Base-by-base conservation (phyloP, 1,284 basidiomycete genomes). In the Ceratobasidium sp. region DNA sequence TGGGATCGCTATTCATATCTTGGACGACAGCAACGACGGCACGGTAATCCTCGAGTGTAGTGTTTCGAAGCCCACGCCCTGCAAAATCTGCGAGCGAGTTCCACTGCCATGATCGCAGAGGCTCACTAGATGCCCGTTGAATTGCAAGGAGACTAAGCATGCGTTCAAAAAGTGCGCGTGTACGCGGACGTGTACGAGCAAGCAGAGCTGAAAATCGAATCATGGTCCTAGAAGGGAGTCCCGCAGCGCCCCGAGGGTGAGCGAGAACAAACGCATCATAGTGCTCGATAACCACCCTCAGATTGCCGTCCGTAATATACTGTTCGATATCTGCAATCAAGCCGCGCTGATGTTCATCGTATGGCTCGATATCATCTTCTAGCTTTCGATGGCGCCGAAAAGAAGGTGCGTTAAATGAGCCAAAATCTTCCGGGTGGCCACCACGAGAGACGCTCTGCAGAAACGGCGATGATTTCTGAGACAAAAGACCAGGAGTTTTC, bases 31-130 rank as follows among this genome's bases (percentile, higher is more conserved):
- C 87, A 79, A 94, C 84, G n/a, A 92, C 88, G 53, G 87, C 86
- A 77, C 88, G 86, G 83, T 91, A 92, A 78, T 93, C 90, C 77
- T 88, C 87, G 64, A 86, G 80, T 42, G 86, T 85, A 51, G 89
- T 89, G 82, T 88, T 90, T 79, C 92, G 88, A 86, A 89, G 90
- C 0, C 92, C 92, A 79, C 88, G 89, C n/a, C 91, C 93, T 0
- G 91, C 90, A 83, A 87, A 87, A 81, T 93, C 88, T 79, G 94
- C 89, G 60, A 95, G 87, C 7, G 89, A 86, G 82, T 94, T 95
- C 92, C 93, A 94, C 83, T 94, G 90, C 87, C 90, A 90, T 18
- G 86, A 81, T 79, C 88, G 86, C 51, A 94, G 83, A 13, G 79
- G 85, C 40, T 90, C 91, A 7, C 89, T 90, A 15, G 85, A 85